Conservation (phyloP, 2,329 filamentous ascomycete species). For the Aspergillus jensenii region DNA sequence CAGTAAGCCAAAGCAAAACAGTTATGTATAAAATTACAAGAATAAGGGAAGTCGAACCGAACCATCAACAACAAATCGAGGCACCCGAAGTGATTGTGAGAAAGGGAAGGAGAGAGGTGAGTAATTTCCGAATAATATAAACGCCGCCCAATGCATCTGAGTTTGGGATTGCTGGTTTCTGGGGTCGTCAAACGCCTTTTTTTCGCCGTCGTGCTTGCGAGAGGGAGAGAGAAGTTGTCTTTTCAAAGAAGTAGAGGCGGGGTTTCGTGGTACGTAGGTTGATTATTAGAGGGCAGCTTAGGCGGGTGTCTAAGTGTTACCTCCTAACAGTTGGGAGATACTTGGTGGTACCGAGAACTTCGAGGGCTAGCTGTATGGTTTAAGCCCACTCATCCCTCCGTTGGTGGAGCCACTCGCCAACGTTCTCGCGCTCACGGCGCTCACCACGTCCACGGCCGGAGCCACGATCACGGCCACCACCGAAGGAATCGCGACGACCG, state of each 20-base stretch:
- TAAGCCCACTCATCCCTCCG: constrained; percentile 1
- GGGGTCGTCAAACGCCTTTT: background rate
- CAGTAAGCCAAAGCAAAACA: background rate
- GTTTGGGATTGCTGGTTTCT: background rate
- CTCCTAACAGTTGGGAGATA: too few relatives aligned
- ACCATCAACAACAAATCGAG: background rate
- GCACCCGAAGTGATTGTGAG: background rate
- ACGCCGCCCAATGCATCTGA: constrained; percentile 4
- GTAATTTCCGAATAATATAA: background rate
- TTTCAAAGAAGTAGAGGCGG: background rate
- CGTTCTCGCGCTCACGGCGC: background rate
- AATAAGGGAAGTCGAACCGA: background rate
- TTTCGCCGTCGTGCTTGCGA: background rate
- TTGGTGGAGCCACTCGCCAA: background rate
- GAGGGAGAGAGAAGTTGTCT: background rate
- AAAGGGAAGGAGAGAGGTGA: background rate
- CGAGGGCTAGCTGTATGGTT: background rate
- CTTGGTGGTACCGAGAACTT: background rate
- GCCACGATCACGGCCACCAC: background rate
- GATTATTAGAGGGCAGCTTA: background rate
- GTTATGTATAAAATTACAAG: background rate
- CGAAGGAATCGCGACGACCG: background rate
- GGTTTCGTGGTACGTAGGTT: background rate
- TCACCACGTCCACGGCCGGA: background rate
- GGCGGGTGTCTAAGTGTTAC: background rate